Evolutionary conservation across 805 yeast genomes (phyloP).

Genomic region (Schizosaccharomyces lindneri): DNA sequence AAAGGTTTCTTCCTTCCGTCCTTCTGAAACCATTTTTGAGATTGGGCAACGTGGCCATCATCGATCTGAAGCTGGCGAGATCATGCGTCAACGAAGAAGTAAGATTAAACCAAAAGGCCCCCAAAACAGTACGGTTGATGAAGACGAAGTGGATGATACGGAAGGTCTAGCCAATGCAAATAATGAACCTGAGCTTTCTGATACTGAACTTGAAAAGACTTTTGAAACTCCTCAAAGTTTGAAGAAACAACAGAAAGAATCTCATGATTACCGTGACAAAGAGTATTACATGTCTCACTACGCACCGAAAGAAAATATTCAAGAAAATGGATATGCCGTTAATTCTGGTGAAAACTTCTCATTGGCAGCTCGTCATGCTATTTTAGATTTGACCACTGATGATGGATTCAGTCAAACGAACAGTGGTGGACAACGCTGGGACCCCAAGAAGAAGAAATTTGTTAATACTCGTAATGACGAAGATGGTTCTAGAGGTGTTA

Average conservation of each 20-base stretch:
- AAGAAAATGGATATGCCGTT: constrained; percentile 48
- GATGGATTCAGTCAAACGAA: constrained; percentile 17
- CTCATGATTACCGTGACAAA: constrained; percentile 38
- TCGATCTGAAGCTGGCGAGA: constrained; percentile 44
- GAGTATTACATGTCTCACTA: constrained; percentile 64
- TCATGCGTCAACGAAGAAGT: constrained; percentile 63
- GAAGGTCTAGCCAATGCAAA: too few relatives aligned
- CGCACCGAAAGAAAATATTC: constrained; percentile 57
- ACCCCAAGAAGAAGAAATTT: constrained; percentile 73
- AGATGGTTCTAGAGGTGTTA: constrained; percentile 14
- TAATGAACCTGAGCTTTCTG: constrained; percentile 20
- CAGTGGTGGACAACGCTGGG: constrained; percentile 42
- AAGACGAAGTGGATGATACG: not conserved
- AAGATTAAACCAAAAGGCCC: constrained; percentile 2
- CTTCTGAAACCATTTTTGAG: constrained; percentile 86
- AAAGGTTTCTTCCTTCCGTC: constrained; percentile 38
- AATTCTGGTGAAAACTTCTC: constrained; percentile 23
- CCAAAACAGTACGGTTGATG: not conserved
- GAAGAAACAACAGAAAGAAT: constrained; percentile 15
- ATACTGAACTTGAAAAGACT: constrained; percentile 15
- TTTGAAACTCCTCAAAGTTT: too few relatives aligned
- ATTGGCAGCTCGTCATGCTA: constrained; percentile 59
- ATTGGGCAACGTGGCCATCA: constrained; percentile 27
- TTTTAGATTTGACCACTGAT: constrained; percentile 60
- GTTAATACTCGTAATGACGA: constrained; percentile 47